Evolutionary conservation across 768 basidiomycete species (phyloP), one percentile per base, ranked within the genome.

Genomic region (Phaffia australis): DNA sequence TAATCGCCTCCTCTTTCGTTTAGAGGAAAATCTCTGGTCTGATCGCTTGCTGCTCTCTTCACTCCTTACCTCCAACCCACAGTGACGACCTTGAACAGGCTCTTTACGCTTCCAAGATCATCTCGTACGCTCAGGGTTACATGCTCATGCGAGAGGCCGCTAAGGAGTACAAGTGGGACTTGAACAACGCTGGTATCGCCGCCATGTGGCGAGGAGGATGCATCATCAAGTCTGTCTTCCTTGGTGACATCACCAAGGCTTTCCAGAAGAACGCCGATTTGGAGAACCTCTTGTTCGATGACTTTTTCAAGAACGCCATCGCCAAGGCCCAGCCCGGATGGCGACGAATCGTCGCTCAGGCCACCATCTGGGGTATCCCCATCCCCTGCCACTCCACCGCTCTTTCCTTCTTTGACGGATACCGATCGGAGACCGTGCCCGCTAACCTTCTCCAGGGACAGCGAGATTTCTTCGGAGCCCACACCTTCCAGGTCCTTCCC

Each of bases 141-240:
- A 94, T 99, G 85, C 84, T 99, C 74, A 95, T 99, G 92, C 83
- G 95, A 71, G 88, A 97, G 79, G 93, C 92, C 59, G 95, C 93
- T 54, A 89, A 90, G 78, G 92, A 95, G 82, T 67, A 67, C 66
- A 61, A 60, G 60, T 67, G 66, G 66, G 60, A 67, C 35, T 61
- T 67, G 55, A 67, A 67, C 66, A 94, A 94, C 76, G 86, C 92
- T 72, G 93, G 92, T 69, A 98, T 99, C 75, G 95, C 95, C 46
- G 84, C 82, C 72, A 99, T 99, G 92, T 99, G 95, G 95, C 90
- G 94, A 74, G 95, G 95, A 71, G 95, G 95, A 71, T 98, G 94
- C 78, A 99, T 99, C 79, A 98, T 99, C 83, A 94, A 94, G 83
- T 72, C 71, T 73, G 93, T 97, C 72, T 95, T 97, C 85, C 82